Percentiles rank a stretch among this genome's conserved stretches.
These are phyloP conservation scores for Rhinocladiella similis DNA, from an alignment of 2,329 filamentous ascomycete genomes.

Conservation along the genomic window DNA sequence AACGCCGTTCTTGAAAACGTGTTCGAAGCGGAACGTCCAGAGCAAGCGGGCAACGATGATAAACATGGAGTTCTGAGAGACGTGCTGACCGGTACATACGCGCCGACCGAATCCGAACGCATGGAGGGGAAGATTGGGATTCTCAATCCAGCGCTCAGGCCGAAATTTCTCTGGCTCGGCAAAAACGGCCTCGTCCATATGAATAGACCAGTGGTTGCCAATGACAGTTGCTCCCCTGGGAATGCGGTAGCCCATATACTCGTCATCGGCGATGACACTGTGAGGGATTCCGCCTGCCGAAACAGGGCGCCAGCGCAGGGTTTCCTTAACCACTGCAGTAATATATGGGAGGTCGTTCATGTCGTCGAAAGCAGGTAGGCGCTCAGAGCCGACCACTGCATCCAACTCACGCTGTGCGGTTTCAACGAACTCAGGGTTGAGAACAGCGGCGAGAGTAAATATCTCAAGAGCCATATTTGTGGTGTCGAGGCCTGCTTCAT, in stretches of 20 bases:
- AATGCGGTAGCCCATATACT: slow-evolving; percentile 51
- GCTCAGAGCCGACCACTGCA: slow-evolving; percentile 27
- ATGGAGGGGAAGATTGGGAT: slow-evolving; percentile 48
- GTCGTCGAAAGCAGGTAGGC: slow-evolving; percentile 38
- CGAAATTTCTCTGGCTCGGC: background rate
- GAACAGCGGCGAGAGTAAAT: slow-evolving; percentile 33
- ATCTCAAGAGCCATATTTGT: slow-evolving; percentile 34
- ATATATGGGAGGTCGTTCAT: slow-evolving; percentile 36
- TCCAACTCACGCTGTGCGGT: slow-evolving; percentile 38
- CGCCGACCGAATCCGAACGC: slow-evolving; percentile 59
- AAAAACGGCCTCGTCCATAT: slow-evolving; percentile 33
- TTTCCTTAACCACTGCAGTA: slow-evolving; percentile 34
- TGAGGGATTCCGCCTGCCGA: slow-evolving; percentile 34
- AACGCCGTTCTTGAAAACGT: background rate
- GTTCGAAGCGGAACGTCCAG: slow-evolving; percentile 15
- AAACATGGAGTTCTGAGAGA: slow-evolving; percentile 41
- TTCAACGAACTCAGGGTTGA: slow-evolving; percentile 25
- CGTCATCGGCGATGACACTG: slow-evolving; percentile 46
- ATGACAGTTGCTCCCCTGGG: slow-evolving; percentile 47
- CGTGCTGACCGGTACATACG: slow-evolving; percentile 40
- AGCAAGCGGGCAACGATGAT: slow-evolving; percentile 57
- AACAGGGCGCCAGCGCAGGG: slow-evolving; percentile 41
- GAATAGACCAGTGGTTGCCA: slow-evolving; percentile 46
- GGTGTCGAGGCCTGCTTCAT: slow-evolving; percentile 34
- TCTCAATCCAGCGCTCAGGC: slow-evolving; percentile 9